These are phyloP conservation scores for Primulina tabacum DNA, from an alignment of 257 asterid species.

Conservation along the genomic window DNA sequence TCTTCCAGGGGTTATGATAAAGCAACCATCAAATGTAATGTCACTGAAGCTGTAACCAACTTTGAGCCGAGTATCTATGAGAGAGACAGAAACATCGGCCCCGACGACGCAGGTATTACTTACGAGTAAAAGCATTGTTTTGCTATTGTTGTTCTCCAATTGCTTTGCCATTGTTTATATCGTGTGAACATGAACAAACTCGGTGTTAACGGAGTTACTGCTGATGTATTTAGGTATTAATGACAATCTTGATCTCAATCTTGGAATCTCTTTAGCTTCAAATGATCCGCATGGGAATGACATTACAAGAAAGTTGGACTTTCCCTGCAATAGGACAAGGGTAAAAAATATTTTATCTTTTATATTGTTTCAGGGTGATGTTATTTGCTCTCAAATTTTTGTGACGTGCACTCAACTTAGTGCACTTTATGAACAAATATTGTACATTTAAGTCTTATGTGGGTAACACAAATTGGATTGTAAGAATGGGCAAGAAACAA, in stretches of 20 bases:
- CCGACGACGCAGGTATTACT: conserved; percentile 44
- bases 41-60: conserved; percentile 66
- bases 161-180: background rate
- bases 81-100: conserved; percentile 35
- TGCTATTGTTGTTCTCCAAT: background rate
- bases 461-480: too few relatives aligned
- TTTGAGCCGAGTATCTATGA: conserved; percentile 47
- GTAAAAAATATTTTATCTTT: background rate
- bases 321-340: background rate
- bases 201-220: background rate
- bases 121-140: background rate
- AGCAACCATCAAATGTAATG: conserved; percentile 60
- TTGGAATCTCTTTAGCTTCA: conserved; percentile 66
- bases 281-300: conserved; percentile 35
- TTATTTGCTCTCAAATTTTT: background rate
- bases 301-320: conserved; percentile 18
- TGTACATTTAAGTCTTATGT: too few relatives aligned
- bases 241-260: conserved; percentile 79
- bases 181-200: conserved; percentile 7
- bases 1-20: conserved; percentile 75
- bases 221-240: conserved; percentile 44
- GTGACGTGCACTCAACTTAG: background rate
- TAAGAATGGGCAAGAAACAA: too few relatives aligned
- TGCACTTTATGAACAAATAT: background rate
- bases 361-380: background rate